Percentiles rank a stretch among this genome's conserved stretches.
Conservation (phyloP, 495 filamentous ascomycete genomes). For the Aspergillus funiculosus region DNA sequence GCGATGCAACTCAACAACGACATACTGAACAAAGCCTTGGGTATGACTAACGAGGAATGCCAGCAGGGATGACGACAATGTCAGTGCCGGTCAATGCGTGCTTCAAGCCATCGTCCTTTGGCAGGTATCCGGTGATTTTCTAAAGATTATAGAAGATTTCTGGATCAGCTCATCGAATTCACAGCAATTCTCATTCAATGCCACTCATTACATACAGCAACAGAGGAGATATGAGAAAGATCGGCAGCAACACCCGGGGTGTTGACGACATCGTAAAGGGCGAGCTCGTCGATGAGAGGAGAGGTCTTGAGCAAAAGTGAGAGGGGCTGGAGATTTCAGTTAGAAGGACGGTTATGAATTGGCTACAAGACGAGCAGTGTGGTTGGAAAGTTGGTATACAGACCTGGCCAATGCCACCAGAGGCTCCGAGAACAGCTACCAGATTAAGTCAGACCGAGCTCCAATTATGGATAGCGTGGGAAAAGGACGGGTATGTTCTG, state of each 20-base stretch:
- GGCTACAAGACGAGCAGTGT: not conserved
- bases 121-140: slow-evolving; percentile 88
- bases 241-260: slow-evolving; percentile 93
- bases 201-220: slow-evolving; percentile 66
- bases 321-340: slow-evolving; percentile 58
- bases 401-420: slow-evolving; percentile 98
- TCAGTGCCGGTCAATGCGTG: slow-evolving; percentile 82
- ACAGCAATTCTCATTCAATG: not conserved
- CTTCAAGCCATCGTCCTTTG: slow-evolving; percentile 85
- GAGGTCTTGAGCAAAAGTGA: slow-evolving; percentile 89
- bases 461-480: not conserved
- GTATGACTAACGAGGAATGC: slow-evolving; percentile 78
- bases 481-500: slow-evolving; percentile 1
- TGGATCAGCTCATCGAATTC: not conserved
- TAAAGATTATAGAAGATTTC: slow-evolving; percentile 39
- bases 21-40: not conserved
- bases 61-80: slow-evolving; percentile 93
- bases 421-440: slow-evolving; percentile 86
- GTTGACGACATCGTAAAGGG: slow-evolving; percentile 98
- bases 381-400: not conserved
- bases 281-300: slow-evolving; percentile 80
- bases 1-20: too few relatives aligned
- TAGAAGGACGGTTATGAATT: slow-evolving; percentile 4
- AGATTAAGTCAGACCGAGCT: slow-evolving; percentile 2
- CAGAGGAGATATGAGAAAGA: slow-evolving; percentile 92